Evolutionary conservation across 208 protist genomes (phyloP).

Genomic region (Leptomonas seymouri): DNA sequence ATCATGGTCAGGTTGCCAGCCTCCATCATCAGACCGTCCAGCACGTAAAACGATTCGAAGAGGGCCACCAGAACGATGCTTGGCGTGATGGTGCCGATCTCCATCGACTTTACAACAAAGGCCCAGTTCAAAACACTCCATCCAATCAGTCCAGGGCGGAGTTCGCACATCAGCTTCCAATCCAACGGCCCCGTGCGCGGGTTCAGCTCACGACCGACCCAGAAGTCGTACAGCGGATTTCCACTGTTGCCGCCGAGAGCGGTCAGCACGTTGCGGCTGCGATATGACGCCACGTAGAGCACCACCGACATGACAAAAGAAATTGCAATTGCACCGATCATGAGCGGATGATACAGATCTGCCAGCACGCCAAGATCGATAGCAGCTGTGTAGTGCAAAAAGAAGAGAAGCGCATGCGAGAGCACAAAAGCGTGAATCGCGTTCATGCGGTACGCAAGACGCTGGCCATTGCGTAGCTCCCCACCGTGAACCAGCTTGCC

Average conservation of each 20-base stretch:
- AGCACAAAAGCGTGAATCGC: slow-evolving; percentile 79
- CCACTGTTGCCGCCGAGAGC: slow-evolving; percentile 85
- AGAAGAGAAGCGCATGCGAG: slow-evolving; percentile 53
- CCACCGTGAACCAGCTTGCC: slow-evolving; percentile 65
- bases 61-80: slow-evolving; percentile 87
- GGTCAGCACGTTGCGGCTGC: slow-evolving; percentile 60
- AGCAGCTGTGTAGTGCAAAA: slow-evolving; percentile 41
- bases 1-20: slow-evolving; percentile 94
- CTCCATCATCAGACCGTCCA: slow-evolving; percentile 94
- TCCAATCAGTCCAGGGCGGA: slow-evolving; percentile 95
- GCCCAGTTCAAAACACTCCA: slow-evolving; percentile 95
- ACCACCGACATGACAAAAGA: slow-evolving; percentile 63
- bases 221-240: slow-evolving; percentile 95
- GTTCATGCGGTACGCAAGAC: slow-evolving; percentile 83
- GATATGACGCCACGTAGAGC: slow-evolving; percentile 74
- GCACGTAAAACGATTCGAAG: slow-evolving; percentile 93
- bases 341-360: slow-evolving; percentile 65
- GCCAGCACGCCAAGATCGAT: slow-evolving; percentile 55
- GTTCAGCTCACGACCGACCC: slow-evolving; percentile 96
- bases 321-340: slow-evolving; percentile 79
- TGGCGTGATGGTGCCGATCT: slow-evolving; percentile 74
- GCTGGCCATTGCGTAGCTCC: slow-evolving; percentile 63
- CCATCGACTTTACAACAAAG: slow-evolving; percentile 71
- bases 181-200: slow-evolving; percentile 93
- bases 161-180: slow-evolving; percentile 97